Percentiles rank a stretch among this genome's conserved stretches.
These are phyloP conservation scores for Myriosclerotinia scirpicola DNA, from an alignment of 2,329 filamentous ascomycete genomes.

Conservation along the genomic window DNA sequence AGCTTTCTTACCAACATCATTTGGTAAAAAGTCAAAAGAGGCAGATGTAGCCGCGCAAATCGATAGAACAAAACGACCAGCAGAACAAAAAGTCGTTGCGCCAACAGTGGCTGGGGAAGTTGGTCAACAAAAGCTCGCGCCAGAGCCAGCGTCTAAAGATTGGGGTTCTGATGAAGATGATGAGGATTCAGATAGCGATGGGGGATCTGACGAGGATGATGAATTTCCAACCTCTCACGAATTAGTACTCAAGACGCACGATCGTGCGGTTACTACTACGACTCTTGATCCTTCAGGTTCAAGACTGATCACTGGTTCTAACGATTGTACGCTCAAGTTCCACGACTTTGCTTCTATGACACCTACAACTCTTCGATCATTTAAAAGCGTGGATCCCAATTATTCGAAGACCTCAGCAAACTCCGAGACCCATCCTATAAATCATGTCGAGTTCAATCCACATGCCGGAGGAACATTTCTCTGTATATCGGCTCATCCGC, in stretches of 20 bases:
- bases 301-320: slow-evolving; percentile 84
- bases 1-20: slow-evolving; percentile 76
- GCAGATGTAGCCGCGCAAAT: slow-evolving; percentile 79
- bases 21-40: slow-evolving; percentile 77
- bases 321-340: slow-evolving; percentile 86
- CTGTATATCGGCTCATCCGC: slow-evolving; percentile 83
- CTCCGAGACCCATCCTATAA: slow-evolving; percentile 82
- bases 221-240: slow-evolving; percentile 93
- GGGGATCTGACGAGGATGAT: slow-evolving; percentile 71
- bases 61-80: slow-evolving; percentile 68
- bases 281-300: slow-evolving; percentile 83
- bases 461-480: slow-evolving; percentile 77
- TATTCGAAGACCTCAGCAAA: slow-evolving; percentile 68
- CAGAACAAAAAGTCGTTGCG: slow-evolving; percentile 40
- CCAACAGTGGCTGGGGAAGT: slow-evolving; percentile 34
- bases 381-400: slow-evolving; percentile 87
- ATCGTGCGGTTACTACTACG: slow-evolving; percentile 79
- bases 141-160: slow-evolving; percentile 42
- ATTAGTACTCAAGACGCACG: slow-evolving; percentile 88
- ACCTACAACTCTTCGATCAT: slow-evolving; percentile 87
- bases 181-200: slow-evolving; percentile 52
- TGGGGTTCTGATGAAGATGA: slow-evolving; percentile 46
- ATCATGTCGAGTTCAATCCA: slow-evolving; percentile 84
- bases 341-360: slow-evolving; percentile 97
- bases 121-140: slow-evolving; percentile 34